Percentiles rank a stretch among this genome's conserved stretches.
These are phyloP conservation scores for Jackrogersella multiformis DNA, from an alignment of 495 filamentous ascomycete species.

Conservation along the genomic window DNA sequence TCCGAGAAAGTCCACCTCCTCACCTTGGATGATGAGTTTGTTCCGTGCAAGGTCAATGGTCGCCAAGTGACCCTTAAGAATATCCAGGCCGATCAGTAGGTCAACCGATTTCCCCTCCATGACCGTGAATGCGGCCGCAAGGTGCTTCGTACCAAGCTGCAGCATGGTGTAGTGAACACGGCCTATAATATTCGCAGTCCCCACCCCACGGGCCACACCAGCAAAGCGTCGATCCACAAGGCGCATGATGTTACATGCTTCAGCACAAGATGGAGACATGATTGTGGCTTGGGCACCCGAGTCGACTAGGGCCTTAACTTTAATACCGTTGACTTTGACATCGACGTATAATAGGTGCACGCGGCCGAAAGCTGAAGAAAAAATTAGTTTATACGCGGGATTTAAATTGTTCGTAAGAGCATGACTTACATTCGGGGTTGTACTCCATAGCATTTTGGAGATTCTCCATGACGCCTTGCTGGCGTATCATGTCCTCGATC, in stretches of 20 bases:
- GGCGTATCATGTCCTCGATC: slow-evolving; percentile 96
- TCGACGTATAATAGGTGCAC: slow-evolving; percentile 97
- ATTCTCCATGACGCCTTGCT: slow-evolving; percentile 93
- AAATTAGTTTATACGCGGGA: slow-evolving; percentile 10
- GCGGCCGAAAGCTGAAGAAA: slow-evolving; percentile 77
- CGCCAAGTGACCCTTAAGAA: slow-evolving; percentile 94
- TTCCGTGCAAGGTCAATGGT: slow-evolving; percentile 85
- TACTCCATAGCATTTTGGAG: slow-evolving; percentile 95
- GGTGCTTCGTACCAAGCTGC: slow-evolving; percentile 85
- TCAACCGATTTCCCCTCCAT: slow-evolving; percentile 99
- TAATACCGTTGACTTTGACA: slow-evolving; percentile 90
- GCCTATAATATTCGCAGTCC: slow-evolving; percentile 91
- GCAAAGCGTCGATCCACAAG: slow-evolving; percentile 92
- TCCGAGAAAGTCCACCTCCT: slow-evolving; percentile 87
- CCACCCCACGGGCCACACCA: slow-evolving; percentile 91
- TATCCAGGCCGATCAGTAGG: slow-evolving; percentile 91
- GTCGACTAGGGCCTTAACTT: slow-evolving; percentile 96
- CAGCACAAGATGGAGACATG: slow-evolving; percentile 94
- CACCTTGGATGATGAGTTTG: slow-evolving; percentile 84
- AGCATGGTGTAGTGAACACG: slow-evolving; percentile 94
- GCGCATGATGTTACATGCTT: slow-evolving; percentile 94
- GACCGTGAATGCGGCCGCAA: slow-evolving; percentile 97
- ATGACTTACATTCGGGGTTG: slow-evolving; percentile 84
- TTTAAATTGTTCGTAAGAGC: slow-evolving; percentile 1
- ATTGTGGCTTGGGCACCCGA: slow-evolving; percentile 98